Evolutionary conservation across 202 grass and related monocot genomes (phyloP).

Genomic region (Alloteropsis angusta): DNA sequence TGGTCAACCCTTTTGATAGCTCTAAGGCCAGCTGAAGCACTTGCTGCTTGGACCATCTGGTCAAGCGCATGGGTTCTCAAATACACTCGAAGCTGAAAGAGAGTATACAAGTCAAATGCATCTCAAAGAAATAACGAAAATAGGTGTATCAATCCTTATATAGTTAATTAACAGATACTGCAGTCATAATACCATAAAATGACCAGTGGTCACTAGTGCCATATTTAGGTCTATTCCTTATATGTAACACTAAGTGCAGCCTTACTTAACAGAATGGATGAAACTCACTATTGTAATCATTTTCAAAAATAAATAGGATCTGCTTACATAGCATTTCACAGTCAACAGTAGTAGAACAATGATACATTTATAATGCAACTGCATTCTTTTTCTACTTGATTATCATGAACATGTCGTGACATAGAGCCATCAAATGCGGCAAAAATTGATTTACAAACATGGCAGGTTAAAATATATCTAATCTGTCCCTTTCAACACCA

Average conservation of each 20-base stretch:
- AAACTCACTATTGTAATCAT: background rate
- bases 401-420: background rate
- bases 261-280: background rate
- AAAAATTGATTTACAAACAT: background rate
- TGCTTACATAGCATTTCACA: background rate
- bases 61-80: slow-evolving; percentile 89
- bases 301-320: background rate
- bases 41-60: slow-evolving; percentile 92
- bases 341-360: background rate
- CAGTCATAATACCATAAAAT: slow-evolving; percentile 2
- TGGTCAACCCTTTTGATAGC: slow-evolving; percentile 90
- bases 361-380: background rate
- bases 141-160: slow-evolving; percentile 5
- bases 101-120: slow-evolving; percentile 20
- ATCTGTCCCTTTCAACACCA: background rate
- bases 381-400: background rate
- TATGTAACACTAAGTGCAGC: background rate
- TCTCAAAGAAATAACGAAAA: slow-evolving; percentile 7
- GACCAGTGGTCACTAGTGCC: background rate
- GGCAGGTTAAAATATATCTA: background rate
- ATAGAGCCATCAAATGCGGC: background rate
- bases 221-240: background rate
- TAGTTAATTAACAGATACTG: background rate
- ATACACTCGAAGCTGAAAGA: slow-evolving; percentile 81
- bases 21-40: slow-evolving; percentile 76